Evolutionary conservation across 495 filamentous ascomycete species (phyloP).

Genomic region (Friedmanniomyces endolithicus): DNA sequence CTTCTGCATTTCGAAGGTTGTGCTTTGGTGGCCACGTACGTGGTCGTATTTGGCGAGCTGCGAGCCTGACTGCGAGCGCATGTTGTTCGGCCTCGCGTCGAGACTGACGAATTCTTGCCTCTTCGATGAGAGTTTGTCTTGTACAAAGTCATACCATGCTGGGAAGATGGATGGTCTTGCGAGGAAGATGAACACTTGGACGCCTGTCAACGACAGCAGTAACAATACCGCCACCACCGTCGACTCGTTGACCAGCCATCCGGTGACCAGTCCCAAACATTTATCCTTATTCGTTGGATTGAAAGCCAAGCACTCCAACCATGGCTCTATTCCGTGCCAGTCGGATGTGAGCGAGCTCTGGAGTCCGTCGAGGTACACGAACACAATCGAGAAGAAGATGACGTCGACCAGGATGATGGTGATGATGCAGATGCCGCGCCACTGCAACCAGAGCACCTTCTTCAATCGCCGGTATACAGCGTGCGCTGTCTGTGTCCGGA

Average conservation of each 20-base stretch:
- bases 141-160: slow-evolving; percentile 65
- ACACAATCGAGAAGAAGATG: slow-evolving; percentile 81
- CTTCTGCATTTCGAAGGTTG: slow-evolving; percentile 21
- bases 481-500: slow-evolving; percentile 70
- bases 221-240: slow-evolving; percentile 71
- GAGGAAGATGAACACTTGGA: slow-evolving; percentile 74
- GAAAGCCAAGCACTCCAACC: slow-evolving; percentile 57
- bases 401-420: slow-evolving; percentile 79
- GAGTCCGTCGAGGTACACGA: slow-evolving; percentile 69
- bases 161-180: slow-evolving; percentile 68
- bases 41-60: slow-evolving; percentile 55
- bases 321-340: slow-evolving; percentile 43
- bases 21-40: slow-evolving; percentile 17
- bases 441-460: slow-evolving; percentile 83
- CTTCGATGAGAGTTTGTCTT: slow-evolving; percentile 31
- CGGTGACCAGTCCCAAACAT: slow-evolving; percentile 48
- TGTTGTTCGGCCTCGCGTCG: slow-evolving; percentile 56
- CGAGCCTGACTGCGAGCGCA: slow-evolving; percentile 45
- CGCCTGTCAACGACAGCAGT: slow-evolving; percentile 66
- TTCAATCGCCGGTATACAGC: slow-evolving; percentile 78
- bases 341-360: slow-evolving; percentile 44
- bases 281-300: slow-evolving; percentile 48
- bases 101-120: slow-evolving; percentile 75
- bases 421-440: slow-evolving; percentile 79
- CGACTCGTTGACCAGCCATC: slow-evolving; percentile 54